Evolutionary conservation across 2,329 filamentous ascomycete species (phyloP).

Genomic region (Aspergillus ustus): DNA sequence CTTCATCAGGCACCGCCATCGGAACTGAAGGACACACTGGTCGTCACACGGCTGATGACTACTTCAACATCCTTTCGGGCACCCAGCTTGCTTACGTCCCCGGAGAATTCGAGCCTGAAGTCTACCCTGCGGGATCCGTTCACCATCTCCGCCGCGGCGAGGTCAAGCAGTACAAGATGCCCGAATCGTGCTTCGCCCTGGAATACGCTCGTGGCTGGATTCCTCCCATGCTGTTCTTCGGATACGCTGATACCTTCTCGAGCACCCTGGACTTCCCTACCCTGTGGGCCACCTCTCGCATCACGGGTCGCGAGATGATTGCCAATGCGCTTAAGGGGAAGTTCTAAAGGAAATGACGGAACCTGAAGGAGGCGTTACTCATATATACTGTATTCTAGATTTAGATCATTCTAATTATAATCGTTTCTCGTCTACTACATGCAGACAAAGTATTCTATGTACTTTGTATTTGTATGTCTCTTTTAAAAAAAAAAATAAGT

Average conservation of each 20-base stretch:
- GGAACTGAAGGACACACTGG: conserved; percentile 89
- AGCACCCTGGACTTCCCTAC: conserved; percentile 87
- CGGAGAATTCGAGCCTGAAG: conserved; percentile 43
- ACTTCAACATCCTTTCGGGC: conserved; percentile 79
- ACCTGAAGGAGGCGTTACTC: not conserved
- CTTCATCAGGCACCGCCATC: conserved; percentile 39
- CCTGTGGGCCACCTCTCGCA: conserved; percentile 74
- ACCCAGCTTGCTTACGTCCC: conserved; percentile 46
- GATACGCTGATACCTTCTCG: conserved; percentile 78
- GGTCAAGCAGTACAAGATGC: conserved; percentile 71
- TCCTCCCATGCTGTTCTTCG: conserved; percentile 89
- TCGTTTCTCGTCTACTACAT: not conserved
- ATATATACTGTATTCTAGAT: conserved; percentile 11
- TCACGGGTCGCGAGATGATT: conserved; percentile 79
- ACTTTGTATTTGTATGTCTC: not conserved
- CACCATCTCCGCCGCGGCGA: conserved; percentile 61
- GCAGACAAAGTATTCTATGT: not conserved
- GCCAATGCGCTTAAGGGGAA: conserved; percentile 72
- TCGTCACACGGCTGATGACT: conserved; percentile 90
- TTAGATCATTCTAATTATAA: conserved; percentile 6
- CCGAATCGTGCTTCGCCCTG: conserved; percentile 43
- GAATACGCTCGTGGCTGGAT: conserved; percentile 72
- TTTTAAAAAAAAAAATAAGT: no score
- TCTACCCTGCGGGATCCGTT: conserved; percentile 44
- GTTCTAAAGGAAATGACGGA: conserved; percentile 55